Percentiles rank a stretch among this genome's conserved stretches.
Evolutionary conservation across 2,329 filamentous ascomycete genomes (phyloP).

Genomic region (Cordyceps tenuipes): DNA sequence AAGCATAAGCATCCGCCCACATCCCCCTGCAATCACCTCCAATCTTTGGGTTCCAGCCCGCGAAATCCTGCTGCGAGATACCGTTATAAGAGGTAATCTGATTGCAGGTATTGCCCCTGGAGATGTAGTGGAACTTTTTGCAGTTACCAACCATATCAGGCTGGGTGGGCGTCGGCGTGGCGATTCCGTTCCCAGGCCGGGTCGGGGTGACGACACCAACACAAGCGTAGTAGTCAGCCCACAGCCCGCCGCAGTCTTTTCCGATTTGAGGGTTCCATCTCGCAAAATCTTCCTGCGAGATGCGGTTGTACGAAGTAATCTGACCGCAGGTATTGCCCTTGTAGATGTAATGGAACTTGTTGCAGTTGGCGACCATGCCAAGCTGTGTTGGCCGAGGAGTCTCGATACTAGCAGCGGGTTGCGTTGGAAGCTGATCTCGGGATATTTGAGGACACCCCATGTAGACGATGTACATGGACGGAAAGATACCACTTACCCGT

Average conservation of each 20-base stretch:
- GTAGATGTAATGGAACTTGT: neutral
- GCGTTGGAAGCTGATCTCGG: too few relatives aligned
- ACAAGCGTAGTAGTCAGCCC: neutral
- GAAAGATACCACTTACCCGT: too few relatives aligned
- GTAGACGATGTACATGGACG: too few relatives aligned
- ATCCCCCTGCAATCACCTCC: neutral
- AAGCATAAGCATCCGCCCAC: neutral
- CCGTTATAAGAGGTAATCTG: neutral
- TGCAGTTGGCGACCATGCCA: neutral
- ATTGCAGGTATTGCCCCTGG: neutral
- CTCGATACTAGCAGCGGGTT: too few relatives aligned
- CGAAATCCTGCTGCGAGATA: neutral
- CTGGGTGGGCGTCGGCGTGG: neutral
- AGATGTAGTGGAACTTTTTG: neutral
- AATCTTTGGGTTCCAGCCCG: neutral
- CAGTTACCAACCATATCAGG: neutral
- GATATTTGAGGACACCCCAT: too few relatives aligned
- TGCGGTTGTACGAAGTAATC: neutral
- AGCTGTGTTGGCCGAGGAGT: neutral
- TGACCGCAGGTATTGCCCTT: neutral
- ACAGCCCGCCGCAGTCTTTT: neutral
- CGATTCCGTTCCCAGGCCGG: neutral
- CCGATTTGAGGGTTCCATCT: neutral
- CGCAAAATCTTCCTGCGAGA: neutral
- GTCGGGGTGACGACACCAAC: neutral